A percentile compares a stretch with the other conserved stretches of the same genome.
These are phyloP conservation scores for Carex kokanica DNA, from an alignment of 176 grass and related monocot genomes.

Conservation along the genomic window DNA sequence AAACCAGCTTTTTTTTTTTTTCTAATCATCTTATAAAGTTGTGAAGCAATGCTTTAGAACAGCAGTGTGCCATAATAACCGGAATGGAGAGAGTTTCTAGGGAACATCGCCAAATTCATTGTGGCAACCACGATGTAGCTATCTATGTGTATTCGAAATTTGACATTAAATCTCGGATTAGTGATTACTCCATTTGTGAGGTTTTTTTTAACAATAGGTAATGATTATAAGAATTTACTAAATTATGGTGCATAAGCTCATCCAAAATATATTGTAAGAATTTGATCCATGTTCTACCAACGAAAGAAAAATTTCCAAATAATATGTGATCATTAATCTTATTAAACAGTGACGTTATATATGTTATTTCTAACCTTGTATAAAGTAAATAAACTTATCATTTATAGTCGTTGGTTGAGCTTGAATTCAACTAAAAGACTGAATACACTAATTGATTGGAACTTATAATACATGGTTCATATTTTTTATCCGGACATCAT, in stretches of 20 bases:
- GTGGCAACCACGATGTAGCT: conserved; percentile 25
- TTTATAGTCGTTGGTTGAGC: too few species aligned
- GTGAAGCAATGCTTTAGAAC: neutral
- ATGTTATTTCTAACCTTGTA: too few species aligned
- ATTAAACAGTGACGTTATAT: too few species aligned
- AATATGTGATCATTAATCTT: too few species aligned
- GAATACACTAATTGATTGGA: too few species aligned
- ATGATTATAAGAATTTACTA: neutral
- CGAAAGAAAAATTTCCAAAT: too few species aligned
- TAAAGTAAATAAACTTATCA: too few species aligned
- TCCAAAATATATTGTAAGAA: neutral
- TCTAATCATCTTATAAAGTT: neutral
- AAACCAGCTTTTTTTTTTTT: conserved; percentile 2
- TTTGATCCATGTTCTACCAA: neutral
- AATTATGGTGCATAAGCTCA: neutral
- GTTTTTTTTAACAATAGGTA: neutral
- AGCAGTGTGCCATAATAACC: conserved; percentile 5
- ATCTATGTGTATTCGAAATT: neutral
- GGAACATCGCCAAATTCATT: conserved; percentile 16
- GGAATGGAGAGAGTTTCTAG: conserved; percentile 37
- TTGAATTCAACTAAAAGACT: too few species aligned
- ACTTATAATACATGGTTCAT: neutral
- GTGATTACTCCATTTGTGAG: neutral
- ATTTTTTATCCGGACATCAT: neutral
- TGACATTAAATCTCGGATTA: neutral